Base-by-base conservation (phyloP, 768 basidiomycete genomes). In the Ephemerocybe angulata region DNA sequence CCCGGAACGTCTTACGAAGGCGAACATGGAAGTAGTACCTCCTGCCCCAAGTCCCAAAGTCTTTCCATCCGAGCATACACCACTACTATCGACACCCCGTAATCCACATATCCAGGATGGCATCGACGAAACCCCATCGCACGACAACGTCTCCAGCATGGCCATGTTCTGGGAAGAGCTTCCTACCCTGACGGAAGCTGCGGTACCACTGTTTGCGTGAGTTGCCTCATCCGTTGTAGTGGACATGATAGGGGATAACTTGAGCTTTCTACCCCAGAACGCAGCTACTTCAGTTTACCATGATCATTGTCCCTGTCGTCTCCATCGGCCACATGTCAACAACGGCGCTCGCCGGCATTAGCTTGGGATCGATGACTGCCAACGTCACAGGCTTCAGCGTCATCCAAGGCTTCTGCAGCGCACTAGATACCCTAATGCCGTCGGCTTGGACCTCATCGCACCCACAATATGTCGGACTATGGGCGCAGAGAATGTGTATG, bases 351-450 rank as follows among this genome's bases (percentile, higher is more conserved):
- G 96, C 96, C 1, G 93, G 90, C 0, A 83, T 88, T 24, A 86
- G 82, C 19, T 70, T 90, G 11, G 87, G 82, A 2, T 84, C 82
- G 11, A 88, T 90, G 86, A 87, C 87, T 0, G 84, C 84, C 21
- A 82, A 78, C 50, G 84, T 86, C 11, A 85, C 89, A 1, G 88
- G 83, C 1, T 88, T 87, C 61, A 88, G 86, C 58, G 85, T 96
- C 53, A 73, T 94, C 5, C 87, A 88, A 59, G 93, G 93, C 19
- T 83, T 96, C 52, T 75, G 83, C 7, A 90, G 88, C 47, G 86
- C 92, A 0, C 82, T 99, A n/a, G 97, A 99, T 67, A 95, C 95
- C 0, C 80, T 99, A 62, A 83, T 98, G 8, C 96, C 97, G 0
- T 84, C 91, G 37, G 94, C 96, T 15, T 99, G 91, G 94, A 95